phyloP scores from a whole-genome alignment of 2,329 filamentous ascomycete genomes.

The Paecilomyces niveus region DNA sequence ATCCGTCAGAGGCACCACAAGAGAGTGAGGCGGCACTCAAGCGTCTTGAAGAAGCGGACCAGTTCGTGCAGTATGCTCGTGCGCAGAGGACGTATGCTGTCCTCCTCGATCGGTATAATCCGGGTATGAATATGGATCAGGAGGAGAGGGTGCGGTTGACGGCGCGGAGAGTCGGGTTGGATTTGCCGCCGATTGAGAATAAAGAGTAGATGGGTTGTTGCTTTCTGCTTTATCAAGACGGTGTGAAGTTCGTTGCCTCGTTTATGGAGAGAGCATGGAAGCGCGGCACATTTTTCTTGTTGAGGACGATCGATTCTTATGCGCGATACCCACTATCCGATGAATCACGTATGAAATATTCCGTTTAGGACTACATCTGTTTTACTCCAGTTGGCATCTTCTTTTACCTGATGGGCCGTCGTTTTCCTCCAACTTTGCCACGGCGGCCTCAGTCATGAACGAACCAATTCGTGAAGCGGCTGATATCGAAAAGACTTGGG shows the following conservation, averaged over 20 bases:
- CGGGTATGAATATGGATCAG: constrained; percentile 80
- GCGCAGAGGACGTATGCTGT: constrained; percentile 80
- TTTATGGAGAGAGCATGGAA: neutral
- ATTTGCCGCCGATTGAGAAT: constrained; percentile 64
- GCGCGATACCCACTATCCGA: neutral
- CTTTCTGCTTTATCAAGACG: neutral
- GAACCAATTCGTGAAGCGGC: no score
- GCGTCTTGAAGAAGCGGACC: constrained; percentile 55
- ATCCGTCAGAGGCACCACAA: constrained; percentile 14
- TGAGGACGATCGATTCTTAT: neutral
- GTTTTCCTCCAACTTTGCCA: no score
- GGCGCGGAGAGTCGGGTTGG: constrained; percentile 82
- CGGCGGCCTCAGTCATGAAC: no score
- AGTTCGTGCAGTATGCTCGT: constrained; percentile 71
- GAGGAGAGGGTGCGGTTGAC: constrained; percentile 75
- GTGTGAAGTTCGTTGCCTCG: neutral
- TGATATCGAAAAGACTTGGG: no score
- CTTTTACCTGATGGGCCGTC: no score
- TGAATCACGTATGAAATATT: neutral
- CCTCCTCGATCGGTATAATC: constrained; percentile 86
- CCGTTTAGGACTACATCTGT: no score
- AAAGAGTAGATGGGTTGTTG: constrained; percentile 1
- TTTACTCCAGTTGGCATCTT: no score
- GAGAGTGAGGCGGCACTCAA: constrained; percentile 5
- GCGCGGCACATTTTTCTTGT: neutral